Evolutionary conservation across 768 basidiomycete species (phyloP), one percentile per base, ranked within the genome.

Genomic region (Nidularia sp.): DNA sequence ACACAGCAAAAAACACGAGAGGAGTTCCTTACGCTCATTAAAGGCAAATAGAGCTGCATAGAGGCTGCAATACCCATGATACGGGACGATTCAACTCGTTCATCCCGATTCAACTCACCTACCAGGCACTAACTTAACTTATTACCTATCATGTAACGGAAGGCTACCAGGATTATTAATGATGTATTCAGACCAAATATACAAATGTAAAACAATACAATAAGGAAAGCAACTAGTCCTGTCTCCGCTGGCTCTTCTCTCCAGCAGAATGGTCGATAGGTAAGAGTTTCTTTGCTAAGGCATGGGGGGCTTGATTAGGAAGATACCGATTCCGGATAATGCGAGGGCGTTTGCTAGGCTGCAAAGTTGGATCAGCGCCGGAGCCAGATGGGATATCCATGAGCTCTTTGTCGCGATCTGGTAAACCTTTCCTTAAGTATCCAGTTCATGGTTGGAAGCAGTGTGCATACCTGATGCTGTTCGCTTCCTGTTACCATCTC

Each of bases 1-100:
- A 88, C 90, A n/a, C 90, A 95, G 60, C 95, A 98, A 70, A 98
- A 99, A 75, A 99, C 96, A 34, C 83, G 97, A 32, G 95, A 97
- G 71, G 97, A 98, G 68, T 95, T 95, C 74, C 83, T 94, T 56
- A 91, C 89, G 13, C 77, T 95, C 51, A 90, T 95, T 48, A 90
- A 85, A 67, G 66, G 68, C 36, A 62, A 54, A 63, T 56, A 57
- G 74, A 78, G 76, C 76, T 79, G 73, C 25, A 25, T 25, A 61
- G 51, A 59, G 48, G 53, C 29, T 31, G 15, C 8, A 12, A 34
- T 12, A 32, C 9, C 1, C 18, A 42, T 5, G 46, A 31, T 32
- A 44, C 45, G n/a, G 15, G 33, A 50, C 65, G 62, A 67, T 67
- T 67, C 62, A 70, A 67, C 66, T 63, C 58, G 64, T 55, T 50